A percentile compares a stretch with the other conserved stretches of the same genome.
These are phyloP conservation scores for Neonectria sp. DNA, from an alignment of 2,329 filamentous ascomycete genomes.

Conservation along the genomic window DNA sequence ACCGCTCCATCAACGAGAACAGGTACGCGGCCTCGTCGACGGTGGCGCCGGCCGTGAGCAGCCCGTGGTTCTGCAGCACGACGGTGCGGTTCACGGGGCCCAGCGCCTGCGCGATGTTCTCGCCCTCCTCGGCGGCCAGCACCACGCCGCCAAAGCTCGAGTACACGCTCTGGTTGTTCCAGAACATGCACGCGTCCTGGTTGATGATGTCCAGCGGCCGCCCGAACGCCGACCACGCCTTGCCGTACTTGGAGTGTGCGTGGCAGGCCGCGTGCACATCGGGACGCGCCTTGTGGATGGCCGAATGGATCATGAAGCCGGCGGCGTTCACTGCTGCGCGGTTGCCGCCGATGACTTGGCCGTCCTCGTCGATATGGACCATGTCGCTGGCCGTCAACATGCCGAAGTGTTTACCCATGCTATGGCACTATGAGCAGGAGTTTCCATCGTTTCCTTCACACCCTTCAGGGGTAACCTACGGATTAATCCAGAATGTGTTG, in stretches of 20 bases:
- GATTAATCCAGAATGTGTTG: slow-evolving; percentile 77
- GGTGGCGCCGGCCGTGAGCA: slow-evolving; percentile 74
- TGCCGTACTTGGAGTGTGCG: slow-evolving; percentile 70
- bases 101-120: slow-evolving; percentile 69
- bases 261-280: slow-evolving; percentile 75
- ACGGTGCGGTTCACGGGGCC: slow-evolving; percentile 66
- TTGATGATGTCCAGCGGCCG: slow-evolving; percentile 73
- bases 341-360: slow-evolving; percentile 73
- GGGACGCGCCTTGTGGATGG: slow-evolving; percentile 71
- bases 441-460: background rate
- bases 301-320: slow-evolving; percentile 74
- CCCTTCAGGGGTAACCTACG: slow-evolving; percentile 46
- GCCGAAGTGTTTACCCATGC: slow-evolving; percentile 72
- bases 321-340: slow-evolving; percentile 70
- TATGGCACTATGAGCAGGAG: slow-evolving; percentile 12
- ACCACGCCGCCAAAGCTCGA: slow-evolving; percentile 74
- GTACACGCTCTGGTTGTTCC: slow-evolving; percentile 72
- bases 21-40: slow-evolving; percentile 78
- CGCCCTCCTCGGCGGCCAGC: slow-evolving; percentile 72
- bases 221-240: slow-evolving; percentile 74
- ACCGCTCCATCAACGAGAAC: slow-evolving; percentile 59
- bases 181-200: slow-evolving; percentile 72
- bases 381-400: slow-evolving; percentile 74
- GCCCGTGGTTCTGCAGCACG: slow-evolving; percentile 75
- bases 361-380: slow-evolving; percentile 72